phyloP scores from a whole-genome alignment of 1,284 basidiomycete species.

The Abortiporus biennis region DNA sequence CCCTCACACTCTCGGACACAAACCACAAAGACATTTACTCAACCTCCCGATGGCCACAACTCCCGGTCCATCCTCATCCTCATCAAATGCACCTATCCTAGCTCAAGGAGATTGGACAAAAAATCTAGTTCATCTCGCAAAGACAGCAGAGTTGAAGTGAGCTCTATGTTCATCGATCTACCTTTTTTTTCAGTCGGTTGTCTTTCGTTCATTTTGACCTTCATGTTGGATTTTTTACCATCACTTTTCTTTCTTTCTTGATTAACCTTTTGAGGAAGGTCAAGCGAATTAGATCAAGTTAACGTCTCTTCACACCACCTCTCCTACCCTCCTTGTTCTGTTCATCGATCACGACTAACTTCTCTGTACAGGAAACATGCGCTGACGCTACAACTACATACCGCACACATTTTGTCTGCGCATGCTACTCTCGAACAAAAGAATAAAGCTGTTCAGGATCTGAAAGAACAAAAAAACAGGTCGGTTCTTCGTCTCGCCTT shows the following conservation, averaged over 20 bases:
- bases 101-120: slow-evolving; percentile 80
- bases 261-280: too few relatives aligned
- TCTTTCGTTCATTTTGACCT: neutral
- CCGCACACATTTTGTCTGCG: slow-evolving; percentile 78
- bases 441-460: slow-evolving; percentile 67
- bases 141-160: slow-evolving; percentile 78
- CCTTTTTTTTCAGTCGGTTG: slow-evolving; percentile 2
- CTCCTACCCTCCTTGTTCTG: neutral
- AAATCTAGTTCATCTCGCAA: slow-evolving; percentile 74
- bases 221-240: too few relatives aligned
- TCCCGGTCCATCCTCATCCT: neutral
- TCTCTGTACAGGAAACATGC: slow-evolving; percentile 70
- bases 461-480: slow-evolving; percentile 78
- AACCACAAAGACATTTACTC: neutral
- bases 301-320: neutral
- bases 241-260: too few relatives aligned
- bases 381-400: slow-evolving; percentile 72
- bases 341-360: neutral
- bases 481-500: slow-evolving; percentile 26
- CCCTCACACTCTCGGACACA: slow-evolving; percentile 7
- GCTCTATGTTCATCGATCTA: slow-evolving; percentile 17
- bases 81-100: slow-evolving; percentile 37
- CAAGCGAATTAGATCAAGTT: neutral
- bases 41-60: neutral
- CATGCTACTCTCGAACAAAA: slow-evolving; percentile 72